A percentile compares a stretch with the other conserved stretches of the same genome.
Conservation (phyloP, 2,329 filamentous ascomycete genomes). For the Fusarium guadeloupense region DNA sequence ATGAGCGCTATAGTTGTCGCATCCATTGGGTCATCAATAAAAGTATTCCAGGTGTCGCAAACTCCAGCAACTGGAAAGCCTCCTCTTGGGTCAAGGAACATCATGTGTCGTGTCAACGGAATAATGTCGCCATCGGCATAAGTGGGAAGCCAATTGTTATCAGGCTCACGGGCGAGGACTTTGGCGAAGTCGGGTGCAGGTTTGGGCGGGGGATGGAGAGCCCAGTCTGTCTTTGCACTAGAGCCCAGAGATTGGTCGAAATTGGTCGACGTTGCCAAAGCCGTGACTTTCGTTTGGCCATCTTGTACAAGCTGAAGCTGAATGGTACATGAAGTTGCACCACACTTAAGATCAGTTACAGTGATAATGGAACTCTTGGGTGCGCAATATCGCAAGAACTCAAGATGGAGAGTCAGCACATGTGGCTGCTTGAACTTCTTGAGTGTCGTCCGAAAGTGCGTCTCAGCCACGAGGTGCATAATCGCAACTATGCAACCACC, state of each 20-base stretch:
- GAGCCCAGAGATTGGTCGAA: neutral
- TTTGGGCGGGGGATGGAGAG: neutral
- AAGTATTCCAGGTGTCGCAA: neutral
- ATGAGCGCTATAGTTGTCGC: neutral
- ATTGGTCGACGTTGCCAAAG: neutral
- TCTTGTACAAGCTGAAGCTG: neutral
- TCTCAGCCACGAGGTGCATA: neutral
- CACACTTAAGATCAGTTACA: neutral
- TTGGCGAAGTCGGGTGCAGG: neutral
- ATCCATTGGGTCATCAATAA: neutral
- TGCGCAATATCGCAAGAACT: neutral
- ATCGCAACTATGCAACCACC: neutral
- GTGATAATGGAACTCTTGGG: neutral
- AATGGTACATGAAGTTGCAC: neutral
- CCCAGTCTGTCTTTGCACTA: neutral
- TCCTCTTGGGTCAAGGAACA: neutral
- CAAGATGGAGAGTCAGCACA: neutral
- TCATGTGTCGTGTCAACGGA: neutral
- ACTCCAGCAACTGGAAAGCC: neutral
- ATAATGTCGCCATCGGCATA: neutral
- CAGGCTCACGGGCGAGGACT: neutral
- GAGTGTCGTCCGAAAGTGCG: neutral
- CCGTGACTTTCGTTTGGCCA: neutral
- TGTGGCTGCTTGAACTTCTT: neutral
- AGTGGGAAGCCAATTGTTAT: neutral